Evolutionary conservation across 2,329 filamentous ascomycete genomes (phyloP), one percentile per base, ranked within the genome.

Genomic region (Exophiala phaeomuriformis): DNA sequence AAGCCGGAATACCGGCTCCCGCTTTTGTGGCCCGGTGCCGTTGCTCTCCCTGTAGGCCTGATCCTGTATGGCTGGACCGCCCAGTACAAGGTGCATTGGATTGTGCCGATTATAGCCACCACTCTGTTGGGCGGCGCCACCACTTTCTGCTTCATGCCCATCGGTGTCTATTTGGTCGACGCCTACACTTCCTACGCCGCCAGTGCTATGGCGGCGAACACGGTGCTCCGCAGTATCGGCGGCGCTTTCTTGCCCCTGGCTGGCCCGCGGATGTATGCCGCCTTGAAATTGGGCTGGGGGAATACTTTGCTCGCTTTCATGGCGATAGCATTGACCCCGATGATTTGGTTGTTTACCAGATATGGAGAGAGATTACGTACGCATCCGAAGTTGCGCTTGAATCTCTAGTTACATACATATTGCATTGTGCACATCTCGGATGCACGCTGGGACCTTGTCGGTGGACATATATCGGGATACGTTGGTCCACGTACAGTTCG

Each of bases 211-310:
- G 79, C 77, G 0, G 79, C 77, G 0, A 77, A 77, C 8, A 77
- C 78, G 0, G 74, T 82, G 2, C 69, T 82, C 31, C 70, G 79
- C 30, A 79, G 75, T 1, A 67, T 83, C 49, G 72, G 75, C 0
- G 81, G 78, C 0, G 81, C 81, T 4, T 69, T 81, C 0, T 75
- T 85, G 1, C 83, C 83, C 0, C 69, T 86, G 1, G 82, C 81
- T 7, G 83, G 43, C 9, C 43, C 19, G 5, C n/a, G 6, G 5
- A 43, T 43, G 40, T 43, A 43, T 27, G 19, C 7, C 7, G 6
- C 40, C 40, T 12, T 43, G 40, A 27, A 27, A 9, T 27, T 43
- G 40, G 40, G 40, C 19, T 43, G 40, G 40, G 40, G 40, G 4
- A 43, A 43, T n/a, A 10, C 19, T n/a, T 6, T 43, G 27, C 10